Conservation (phyloP, 192 early-diverging fungal genomes). For the Backusella tarrabulga region DNA sequence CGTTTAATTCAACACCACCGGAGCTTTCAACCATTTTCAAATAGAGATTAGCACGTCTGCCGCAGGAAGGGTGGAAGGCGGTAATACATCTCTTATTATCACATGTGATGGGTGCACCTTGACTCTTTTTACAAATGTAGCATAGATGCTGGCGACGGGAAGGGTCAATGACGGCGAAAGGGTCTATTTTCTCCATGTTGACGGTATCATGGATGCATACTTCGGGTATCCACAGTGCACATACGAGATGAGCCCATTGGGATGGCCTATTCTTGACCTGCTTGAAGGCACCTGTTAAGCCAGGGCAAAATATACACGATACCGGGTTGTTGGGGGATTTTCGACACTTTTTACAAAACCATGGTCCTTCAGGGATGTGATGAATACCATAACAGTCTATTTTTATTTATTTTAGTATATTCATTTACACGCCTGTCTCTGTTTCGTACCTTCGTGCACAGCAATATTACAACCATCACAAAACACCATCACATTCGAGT, state of each 20-base stretch:
- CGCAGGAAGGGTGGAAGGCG: slow-evolving; percentile 94
- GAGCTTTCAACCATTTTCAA: slow-evolving; percentile 74
- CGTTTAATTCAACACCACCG: slow-evolving; percentile 62
- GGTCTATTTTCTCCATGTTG: slow-evolving; percentile 98
- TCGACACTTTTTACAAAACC: slow-evolving; percentile 98
- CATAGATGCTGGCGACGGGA: slow-evolving; percentile 86
- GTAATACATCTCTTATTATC: slow-evolving; percentile 81
- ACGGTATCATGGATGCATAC: slow-evolving; percentile 80
- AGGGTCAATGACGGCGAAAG: slow-evolving; percentile 82
- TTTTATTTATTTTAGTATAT: background rate
- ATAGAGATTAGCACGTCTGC: slow-evolving; percentile 77
- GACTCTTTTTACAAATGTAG: slow-evolving; percentile 78
- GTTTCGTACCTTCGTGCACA: slow-evolving; percentile 85
- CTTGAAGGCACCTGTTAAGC: slow-evolving; percentile 93
- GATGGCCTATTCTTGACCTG: slow-evolving; percentile 74
- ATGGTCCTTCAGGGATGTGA: slow-evolving; percentile 98
- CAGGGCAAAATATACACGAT: slow-evolving; percentile 90
- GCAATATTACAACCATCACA: slow-evolving; percentile 99
- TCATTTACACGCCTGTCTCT: background rate
- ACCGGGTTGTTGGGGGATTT: slow-evolving; percentile 86
- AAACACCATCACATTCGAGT: slow-evolving; percentile 98
- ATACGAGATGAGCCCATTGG: slow-evolving; percentile 94
- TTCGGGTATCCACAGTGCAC: slow-evolving; percentile 98
- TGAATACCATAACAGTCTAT: slow-evolving; percentile 98
- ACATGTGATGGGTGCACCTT: slow-evolving; percentile 96